Evolutionary conservation across 805 yeast species (phyloP), one percentile per base, ranked within the genome.

Genomic region (Starmerella sp.): DNA sequence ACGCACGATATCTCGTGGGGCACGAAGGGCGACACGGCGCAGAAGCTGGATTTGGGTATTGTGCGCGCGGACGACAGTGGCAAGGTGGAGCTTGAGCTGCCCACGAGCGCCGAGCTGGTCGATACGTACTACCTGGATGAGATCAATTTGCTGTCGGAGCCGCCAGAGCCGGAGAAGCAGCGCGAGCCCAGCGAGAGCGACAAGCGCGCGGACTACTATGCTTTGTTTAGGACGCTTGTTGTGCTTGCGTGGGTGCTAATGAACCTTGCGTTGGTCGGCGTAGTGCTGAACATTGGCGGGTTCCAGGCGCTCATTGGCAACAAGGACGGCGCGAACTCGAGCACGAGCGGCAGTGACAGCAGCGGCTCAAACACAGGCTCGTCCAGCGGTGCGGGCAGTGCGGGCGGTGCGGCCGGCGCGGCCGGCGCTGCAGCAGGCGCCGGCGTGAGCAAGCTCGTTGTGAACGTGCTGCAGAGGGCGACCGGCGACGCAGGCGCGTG

Each of bases 1-100:
- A 84, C 91, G 57, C 96, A 91, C 69, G 98, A 91, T 73, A 82
- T 91, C 48, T 86, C 96, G 6, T 91, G 97, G 97, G 97, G 97
- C 67, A 91, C 96, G 4, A 87, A 90, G 68, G 96, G 95, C 48
- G 87, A 83, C 51, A 81, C 80, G 10, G 77, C 64, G 15, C 80
- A 47, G 66, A 80, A 74, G 66, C 79, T 74, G 71, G 95, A 78
- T 68, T 75, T 93, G 63, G 97, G 97, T 57, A 81, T 83, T 46
- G 96, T 95, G 29, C 86, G 83, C 63, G 76, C 86, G 3, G 75
- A 77, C 41, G 77, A 74, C 52, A 81, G 77, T 54, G 88, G 85
- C 62, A 81, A 81, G 57, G 76, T 82, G 53, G 84, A 82, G 59
- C 75, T 81, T 66, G 84, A 79, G 60, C 78, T 84, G 35, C 95